Evolutionary conservation across 192 early-diverging fungal species (phyloP), one percentile per base, ranked within the genome.

Genomic region (Mortierella hygrophila): DNA sequence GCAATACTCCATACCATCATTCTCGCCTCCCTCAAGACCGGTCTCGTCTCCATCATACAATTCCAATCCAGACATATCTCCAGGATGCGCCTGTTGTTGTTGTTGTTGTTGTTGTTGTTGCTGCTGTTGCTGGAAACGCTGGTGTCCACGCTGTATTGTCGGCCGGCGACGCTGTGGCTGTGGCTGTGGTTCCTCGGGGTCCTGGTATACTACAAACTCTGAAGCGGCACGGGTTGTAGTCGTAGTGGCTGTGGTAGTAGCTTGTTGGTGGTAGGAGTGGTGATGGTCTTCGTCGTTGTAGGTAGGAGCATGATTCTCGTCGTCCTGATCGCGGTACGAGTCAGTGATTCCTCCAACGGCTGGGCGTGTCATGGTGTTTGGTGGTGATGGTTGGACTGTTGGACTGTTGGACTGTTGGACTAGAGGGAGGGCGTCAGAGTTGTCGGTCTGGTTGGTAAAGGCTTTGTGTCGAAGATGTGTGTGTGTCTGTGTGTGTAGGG

Each of bases 101-200:
- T 79, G 78, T 15, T 57, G 78, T 16, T 65, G 71, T 23, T 80
- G 70, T 7, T n/a, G n/a, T n/a, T 79, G 57, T 20, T 79, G 78
- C 23, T 63, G 38, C 55, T n/a, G 42, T 32, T 68, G 75, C 21
- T 29, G 60, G 26, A 65, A 15, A 32, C 60, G 60, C 60, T 65
- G 60, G 60, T 63, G 60, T 3, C 71, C 41, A 1, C 71, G 42
- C 47, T 44, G 71, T 44, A 23, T 46, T 4, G 69, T 38, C 13
- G 20, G 3, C 32, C 40, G 60, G 11, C n/a, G 41, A 20, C n/a
- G 69, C 13, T 70, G 69, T 35, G 16, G 38, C 20, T 70, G 69
- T 70, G 69, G 11, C 20, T 52, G 44, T 46, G 44, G 44, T 16
- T 52, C 18, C 16, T 52, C 18, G 49, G 49, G 49, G 49, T 52